phyloP scores from a whole-genome alignment of 2,329 filamentous ascomycete species.

The Stemphylium lycopersici region DNA sequence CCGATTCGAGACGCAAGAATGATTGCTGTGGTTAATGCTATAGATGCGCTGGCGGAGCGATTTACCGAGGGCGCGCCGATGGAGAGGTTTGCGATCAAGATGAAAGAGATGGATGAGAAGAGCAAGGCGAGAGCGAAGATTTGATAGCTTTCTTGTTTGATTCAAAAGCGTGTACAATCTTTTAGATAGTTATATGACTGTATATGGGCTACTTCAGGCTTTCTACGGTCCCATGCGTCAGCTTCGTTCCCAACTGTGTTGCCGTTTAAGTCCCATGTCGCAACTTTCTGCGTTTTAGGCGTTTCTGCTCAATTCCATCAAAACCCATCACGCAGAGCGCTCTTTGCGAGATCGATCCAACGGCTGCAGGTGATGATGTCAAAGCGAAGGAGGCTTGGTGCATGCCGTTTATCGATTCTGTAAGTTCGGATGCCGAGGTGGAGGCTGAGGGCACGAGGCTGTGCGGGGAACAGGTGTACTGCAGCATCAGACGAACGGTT shows the following conservation, averaged over 20 bases:
- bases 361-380: background rate
- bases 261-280: too few relatives aligned
- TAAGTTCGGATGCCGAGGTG: conserved; percentile 25
- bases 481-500: conserved; percentile 14
- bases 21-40: conserved; percentile 55
- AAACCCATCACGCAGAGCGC: too few relatives aligned
- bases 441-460: conserved; percentile 23
- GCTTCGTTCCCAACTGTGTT: too few relatives aligned
- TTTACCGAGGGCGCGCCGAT: conserved; percentile 56
- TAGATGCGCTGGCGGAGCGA: conserved; percentile 57
- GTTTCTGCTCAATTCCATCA: too few relatives aligned
- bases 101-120: conserved; percentile 42
- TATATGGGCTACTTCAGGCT: too few relatives aligned
- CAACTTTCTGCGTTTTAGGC: too few relatives aligned
- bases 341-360: too few relatives aligned
- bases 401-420: conserved; percentile 26
- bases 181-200: too few relatives aligned
- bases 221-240: too few relatives aligned
- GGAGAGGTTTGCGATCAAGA: conserved; percentile 54
- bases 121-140: conserved; percentile 28
- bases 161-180: too few relatives aligned
- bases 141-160: background rate
- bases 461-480: conserved; percentile 14
- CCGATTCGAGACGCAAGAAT: conserved; percentile 53
- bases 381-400: conserved; percentile 9